Evolutionary conservation across 805 yeast genomes (phyloP).

Genomic region (Lipomyces yamadae): DNA sequence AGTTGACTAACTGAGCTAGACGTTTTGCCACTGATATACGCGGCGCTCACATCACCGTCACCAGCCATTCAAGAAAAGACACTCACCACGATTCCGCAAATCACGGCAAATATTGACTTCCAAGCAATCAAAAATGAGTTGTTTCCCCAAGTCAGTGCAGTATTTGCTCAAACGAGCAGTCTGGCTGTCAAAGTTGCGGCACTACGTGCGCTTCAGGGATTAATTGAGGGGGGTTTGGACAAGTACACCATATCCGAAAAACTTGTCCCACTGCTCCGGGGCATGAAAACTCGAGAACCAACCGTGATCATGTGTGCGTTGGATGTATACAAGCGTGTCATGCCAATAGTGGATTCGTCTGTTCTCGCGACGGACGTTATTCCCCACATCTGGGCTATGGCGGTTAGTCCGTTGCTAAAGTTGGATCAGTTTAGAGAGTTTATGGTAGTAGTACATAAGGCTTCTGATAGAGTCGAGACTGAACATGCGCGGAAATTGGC

Average conservation of each 20-base stretch:
- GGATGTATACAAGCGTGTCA: slow-evolving; percentile 48
- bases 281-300: slow-evolving; percentile 77
- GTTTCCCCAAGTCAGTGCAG: slow-evolving; percentile 71
- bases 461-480: slow-evolving; percentile 53
- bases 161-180: slow-evolving; percentile 84
- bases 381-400: slow-evolving; percentile 58
- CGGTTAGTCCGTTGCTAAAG: slow-evolving; percentile 54
- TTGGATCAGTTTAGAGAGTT: slow-evolving; percentile 51
- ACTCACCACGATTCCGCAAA: slow-evolving; percentile 51
- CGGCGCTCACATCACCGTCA: slow-evolving; percentile 44
- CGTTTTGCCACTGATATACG: slow-evolving; percentile 53
- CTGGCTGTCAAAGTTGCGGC: slow-evolving; percentile 76
- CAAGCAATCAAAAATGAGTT: slow-evolving; percentile 72
- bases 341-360: slow-evolving; percentile 53
- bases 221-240: slow-evolving; percentile 70
- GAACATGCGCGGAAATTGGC: slow-evolving; percentile 48
- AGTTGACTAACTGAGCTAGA: slow-evolving; percentile 30
- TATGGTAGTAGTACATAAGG: slow-evolving; percentile 49
- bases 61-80: slow-evolving; percentile 59
- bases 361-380: slow-evolving; percentile 57
- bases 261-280: slow-evolving; percentile 75
- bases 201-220: slow-evolving; percentile 59
- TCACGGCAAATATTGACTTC: slow-evolving; percentile 61
- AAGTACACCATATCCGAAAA: slow-evolving; percentile 73
- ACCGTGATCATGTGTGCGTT: slow-evolving; percentile 60